Conservation (phyloP, 352 stramenopile species). For the Aphanomyces astaci region DNA sequence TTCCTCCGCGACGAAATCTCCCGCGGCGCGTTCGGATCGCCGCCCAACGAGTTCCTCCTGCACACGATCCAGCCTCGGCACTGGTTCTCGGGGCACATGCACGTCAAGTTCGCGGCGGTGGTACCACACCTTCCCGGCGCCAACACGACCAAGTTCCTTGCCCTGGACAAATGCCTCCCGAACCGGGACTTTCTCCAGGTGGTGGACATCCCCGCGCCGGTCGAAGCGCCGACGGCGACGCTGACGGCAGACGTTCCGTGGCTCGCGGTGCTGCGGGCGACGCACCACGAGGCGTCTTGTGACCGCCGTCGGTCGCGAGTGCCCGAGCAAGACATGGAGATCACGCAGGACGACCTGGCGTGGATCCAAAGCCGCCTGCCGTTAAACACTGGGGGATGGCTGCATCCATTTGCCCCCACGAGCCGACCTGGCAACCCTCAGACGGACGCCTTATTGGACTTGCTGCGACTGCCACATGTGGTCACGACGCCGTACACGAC, state of each 20-base stretch:
- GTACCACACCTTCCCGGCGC: slow-evolving; percentile 62
- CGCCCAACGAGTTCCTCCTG: slow-evolving; percentile 88
- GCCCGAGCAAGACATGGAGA: slow-evolving; percentile 59
- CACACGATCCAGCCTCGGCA: slow-evolving; percentile 86
- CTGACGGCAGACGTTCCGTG: slow-evolving; percentile 93
- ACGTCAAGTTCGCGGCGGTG: slow-evolving; percentile 97
- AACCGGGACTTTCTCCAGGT: slow-evolving; percentile 93
- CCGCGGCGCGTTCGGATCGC: slow-evolving; percentile 90
- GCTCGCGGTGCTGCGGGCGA: slow-evolving; percentile 90
- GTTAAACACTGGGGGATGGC: slow-evolving; percentile 57
- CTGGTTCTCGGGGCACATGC: slow-evolving; percentile 98
- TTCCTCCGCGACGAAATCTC: slow-evolving; percentile 94
- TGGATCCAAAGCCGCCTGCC: slow-evolving; percentile 51
- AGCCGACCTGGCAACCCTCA: slow-evolving; percentile 90
- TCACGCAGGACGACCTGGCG: slow-evolving; percentile 68
- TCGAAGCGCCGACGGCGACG: slow-evolving; percentile 31
- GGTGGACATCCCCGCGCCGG: slow-evolving; percentile 52
- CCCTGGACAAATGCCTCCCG: slow-evolving; percentile 98
- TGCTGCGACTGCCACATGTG: slow-evolving; percentile 90
- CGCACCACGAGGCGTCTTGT: slow-evolving; percentile 79
- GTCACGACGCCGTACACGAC: slow-evolving; percentile 86
- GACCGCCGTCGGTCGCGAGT: slow-evolving; percentile 58
- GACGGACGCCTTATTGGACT: slow-evolving; percentile 88
- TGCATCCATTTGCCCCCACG: slow-evolving; percentile 48
- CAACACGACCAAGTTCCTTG: slow-evolving; percentile 90